Conservation (phyloP, 495 filamentous ascomycete species). For the Recurvomyces mirabilis region DNA sequence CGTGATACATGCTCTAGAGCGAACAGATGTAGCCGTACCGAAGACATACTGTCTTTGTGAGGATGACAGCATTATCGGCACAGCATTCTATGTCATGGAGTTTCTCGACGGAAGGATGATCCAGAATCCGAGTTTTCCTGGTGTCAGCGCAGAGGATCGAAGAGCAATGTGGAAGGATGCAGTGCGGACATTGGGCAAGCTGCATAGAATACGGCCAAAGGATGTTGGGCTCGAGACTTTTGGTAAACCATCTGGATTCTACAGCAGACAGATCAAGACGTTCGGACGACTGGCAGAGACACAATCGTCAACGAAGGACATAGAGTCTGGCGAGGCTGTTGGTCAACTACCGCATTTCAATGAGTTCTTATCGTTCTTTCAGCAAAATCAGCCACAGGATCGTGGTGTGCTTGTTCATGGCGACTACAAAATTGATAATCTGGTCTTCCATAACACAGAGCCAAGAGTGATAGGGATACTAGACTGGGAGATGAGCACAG, state of each 20-base stretch:
- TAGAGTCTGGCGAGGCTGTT: conserved; percentile 62
- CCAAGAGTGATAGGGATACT: conserved; percentile 82
- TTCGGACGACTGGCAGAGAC: conserved; percentile 63
- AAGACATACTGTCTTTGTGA: conserved; percentile 75
- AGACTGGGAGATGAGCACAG: conserved; percentile 64
- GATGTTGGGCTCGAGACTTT: conserved; percentile 56
- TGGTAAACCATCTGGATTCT: conserved; percentile 69
- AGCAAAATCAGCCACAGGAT: conserved; percentile 59
- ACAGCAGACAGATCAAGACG: conserved; percentile 72
- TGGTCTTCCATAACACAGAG: conserved; percentile 84
- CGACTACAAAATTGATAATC: conserved; percentile 95
- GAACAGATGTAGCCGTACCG: conserved; percentile 76
- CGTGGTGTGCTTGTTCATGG: conserved; percentile 77
- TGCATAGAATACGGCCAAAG: conserved; percentile 62
- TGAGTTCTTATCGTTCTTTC: conserved; percentile 68
- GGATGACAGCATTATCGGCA: conserved; percentile 66
- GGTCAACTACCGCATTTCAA: conserved; percentile 73
- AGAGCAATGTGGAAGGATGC: conserved; percentile 78
- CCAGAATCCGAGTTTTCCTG: conserved; percentile 72
- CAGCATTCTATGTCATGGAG: conserved; percentile 92
- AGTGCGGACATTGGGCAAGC: conserved; percentile 64
- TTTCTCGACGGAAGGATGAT: conserved; percentile 87
- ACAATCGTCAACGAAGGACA: conserved; percentile 64
- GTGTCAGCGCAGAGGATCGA: conserved; percentile 55
- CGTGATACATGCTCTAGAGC: conserved; percentile 64